Conservation (phyloP, 2,329 filamentous ascomycete species). For the Gnomoniopsis sp. region DNA sequence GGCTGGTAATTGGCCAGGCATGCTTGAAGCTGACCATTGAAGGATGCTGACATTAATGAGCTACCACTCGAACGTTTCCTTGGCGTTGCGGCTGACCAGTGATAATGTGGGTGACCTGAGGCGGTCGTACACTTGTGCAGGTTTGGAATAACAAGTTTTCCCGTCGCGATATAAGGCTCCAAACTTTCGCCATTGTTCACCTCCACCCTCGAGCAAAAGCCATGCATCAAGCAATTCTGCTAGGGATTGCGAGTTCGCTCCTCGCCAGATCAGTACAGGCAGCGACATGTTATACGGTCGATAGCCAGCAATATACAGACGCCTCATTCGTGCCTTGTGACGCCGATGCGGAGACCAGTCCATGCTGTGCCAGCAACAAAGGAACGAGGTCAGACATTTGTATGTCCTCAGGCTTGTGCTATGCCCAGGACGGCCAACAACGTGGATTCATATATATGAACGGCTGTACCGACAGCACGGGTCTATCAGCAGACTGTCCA, state of each 20-base stretch:
- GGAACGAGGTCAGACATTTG: slow-evolving; percentile 20
- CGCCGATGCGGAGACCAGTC: slow-evolving; percentile 19
- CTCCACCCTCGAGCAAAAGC: neutral
- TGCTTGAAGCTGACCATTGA: too few species aligned
- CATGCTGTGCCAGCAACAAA: slow-evolving; percentile 22
- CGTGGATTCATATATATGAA: slow-evolving; percentile 21
- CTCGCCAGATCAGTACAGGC: neutral
- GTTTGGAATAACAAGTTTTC: neutral
- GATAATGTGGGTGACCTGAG: too few species aligned
- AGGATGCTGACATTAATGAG: too few species aligned
- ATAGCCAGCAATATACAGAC: slow-evolving; percentile 6
- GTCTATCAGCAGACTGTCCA: slow-evolving; percentile 15
- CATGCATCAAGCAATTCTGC: neutral
- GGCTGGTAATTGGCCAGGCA: too few species aligned
- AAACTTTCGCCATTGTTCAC: neutral
- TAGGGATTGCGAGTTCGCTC: neutral
- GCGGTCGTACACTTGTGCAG: too few species aligned
- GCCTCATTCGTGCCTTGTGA: slow-evolving; percentile 15
- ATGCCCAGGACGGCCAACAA: slow-evolving; percentile 15
- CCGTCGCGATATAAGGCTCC: too few species aligned
- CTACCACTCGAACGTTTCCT: too few species aligned
- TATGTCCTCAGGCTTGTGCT: slow-evolving; percentile 22
- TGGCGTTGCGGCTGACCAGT: too few species aligned
- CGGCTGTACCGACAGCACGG: slow-evolving; percentile 22
- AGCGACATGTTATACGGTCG: slow-evolving; percentile 17